Conservation (phyloP, 2,329 filamentous ascomycete species). For the Beauveria varroae region DNA sequence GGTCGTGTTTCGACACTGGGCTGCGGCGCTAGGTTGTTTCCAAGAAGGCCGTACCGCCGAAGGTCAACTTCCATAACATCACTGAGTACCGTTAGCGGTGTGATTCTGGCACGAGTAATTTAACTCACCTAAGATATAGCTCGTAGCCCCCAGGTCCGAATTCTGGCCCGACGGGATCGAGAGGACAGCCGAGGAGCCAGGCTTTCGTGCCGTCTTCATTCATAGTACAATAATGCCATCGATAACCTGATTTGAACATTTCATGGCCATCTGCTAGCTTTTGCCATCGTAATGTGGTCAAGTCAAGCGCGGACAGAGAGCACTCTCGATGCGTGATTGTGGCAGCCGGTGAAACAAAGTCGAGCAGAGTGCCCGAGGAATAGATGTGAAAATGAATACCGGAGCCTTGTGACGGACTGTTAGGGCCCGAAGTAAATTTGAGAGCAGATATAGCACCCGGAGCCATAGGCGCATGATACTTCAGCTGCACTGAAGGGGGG, state of each 20-base stretch:
- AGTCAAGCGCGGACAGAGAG: conserved; percentile 80
- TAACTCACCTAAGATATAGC: conserved; percentile 64
- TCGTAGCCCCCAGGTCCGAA: conserved; percentile 66
- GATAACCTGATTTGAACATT: conserved; percentile 83
- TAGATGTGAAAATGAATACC: conserved; percentile 95
- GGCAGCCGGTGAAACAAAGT: conserved; percentile 87
- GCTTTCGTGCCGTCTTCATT: conserved; percentile 93
- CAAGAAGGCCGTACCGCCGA: conserved; percentile 81
- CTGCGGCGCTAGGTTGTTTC: conserved; percentile 61
- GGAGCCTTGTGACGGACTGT: conserved; percentile 79
- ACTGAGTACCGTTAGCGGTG: conserved; percentile 30
- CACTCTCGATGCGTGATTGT: conserved; percentile 83
- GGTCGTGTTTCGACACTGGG: conserved; percentile 42
- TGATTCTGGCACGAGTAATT: background rate
- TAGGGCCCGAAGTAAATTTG: conserved; percentile 74
- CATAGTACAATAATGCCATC: conserved; percentile 97
- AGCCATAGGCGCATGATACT: conserved; percentile 69
- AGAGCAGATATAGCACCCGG: conserved; percentile 85
- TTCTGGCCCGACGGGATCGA: conserved; percentile 59
- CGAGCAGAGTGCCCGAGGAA: conserved; percentile 83
- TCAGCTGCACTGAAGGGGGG: conserved; percentile 57
- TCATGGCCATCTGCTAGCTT: conserved; percentile 91
- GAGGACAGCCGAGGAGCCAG: conserved; percentile 89
- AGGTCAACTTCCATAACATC: conserved; percentile 93
- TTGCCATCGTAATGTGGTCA: conserved; percentile 85